A percentile compares a stretch with the other conserved stretches of the same genome.
Evolutionary conservation across 495 filamentous ascomycete species (phyloP).

Genomic region (Podospora bellae-mahoneyi): DNA sequence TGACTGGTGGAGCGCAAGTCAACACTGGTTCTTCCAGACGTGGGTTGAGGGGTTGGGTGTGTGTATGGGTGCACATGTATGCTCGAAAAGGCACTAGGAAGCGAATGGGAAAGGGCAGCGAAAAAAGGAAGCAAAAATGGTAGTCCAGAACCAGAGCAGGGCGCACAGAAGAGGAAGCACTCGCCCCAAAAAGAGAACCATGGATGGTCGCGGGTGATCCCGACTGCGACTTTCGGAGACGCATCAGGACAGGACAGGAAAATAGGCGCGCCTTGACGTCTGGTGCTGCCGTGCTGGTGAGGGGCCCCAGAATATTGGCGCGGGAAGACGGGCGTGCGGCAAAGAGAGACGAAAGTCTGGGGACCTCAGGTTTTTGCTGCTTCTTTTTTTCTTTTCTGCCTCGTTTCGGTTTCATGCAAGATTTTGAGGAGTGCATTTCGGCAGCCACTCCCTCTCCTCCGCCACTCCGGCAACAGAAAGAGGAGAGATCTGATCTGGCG

Average conservation of each 20-base stretch:
- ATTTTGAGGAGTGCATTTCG: not conserved
- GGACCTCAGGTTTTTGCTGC: conserved; percentile 3
- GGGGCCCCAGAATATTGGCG: not conserved
- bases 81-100: too few species aligned
- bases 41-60: not conserved
- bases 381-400: not conserved
- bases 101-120: not conserved
- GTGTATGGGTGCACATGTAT: not conserved
- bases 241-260: not conserved
- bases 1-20: not conserved
- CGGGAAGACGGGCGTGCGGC: not conserved
- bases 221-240: conserved; percentile 1
- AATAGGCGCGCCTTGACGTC: conserved; percentile 1
- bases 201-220: not conserved
- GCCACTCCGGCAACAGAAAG: conserved; percentile 1
- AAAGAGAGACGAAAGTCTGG: not conserved
- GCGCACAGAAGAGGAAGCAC: not conserved
- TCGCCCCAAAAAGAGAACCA: not conserved
- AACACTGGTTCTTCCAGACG: not conserved
- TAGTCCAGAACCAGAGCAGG: not conserved
- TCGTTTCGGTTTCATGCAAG: conserved; percentile 3
- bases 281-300: not conserved
- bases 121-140: not conserved
- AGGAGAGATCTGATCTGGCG: not conserved
- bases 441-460: not conserved